Evolutionary conservation across 2,329 filamentous ascomycete genomes (phyloP).

Genomic region (Phyllosticta ampelicida): DNA sequence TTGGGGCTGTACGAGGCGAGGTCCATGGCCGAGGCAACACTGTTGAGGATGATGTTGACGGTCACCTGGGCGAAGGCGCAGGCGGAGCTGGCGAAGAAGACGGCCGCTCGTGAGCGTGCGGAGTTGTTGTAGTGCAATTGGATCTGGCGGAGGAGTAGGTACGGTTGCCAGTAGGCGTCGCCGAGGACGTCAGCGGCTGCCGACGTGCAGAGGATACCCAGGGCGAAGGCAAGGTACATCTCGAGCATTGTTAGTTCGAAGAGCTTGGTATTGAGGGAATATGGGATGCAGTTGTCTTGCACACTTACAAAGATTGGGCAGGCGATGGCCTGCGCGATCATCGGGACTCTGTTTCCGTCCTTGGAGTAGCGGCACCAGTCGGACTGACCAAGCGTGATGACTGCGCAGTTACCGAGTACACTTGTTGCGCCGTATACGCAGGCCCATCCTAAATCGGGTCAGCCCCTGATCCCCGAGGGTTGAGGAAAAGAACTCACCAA

Average conservation of each 20-base stretch:
- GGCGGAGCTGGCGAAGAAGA: not conserved
- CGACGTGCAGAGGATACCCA: not conserved
- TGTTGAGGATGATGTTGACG: not conserved
- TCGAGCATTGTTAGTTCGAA: not conserved
- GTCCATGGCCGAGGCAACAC: not conserved
- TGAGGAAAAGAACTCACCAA: not conserved
- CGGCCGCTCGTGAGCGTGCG: not conserved
- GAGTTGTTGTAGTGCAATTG: not conserved
- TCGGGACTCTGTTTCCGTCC: not conserved
- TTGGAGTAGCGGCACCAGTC: not conserved
- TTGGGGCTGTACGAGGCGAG: not conserved
- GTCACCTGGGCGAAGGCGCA: not conserved
- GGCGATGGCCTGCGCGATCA: not conserved
- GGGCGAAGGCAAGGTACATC: not conserved
- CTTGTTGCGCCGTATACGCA: conserved; percentile 27
- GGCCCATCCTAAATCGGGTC: conserved; percentile 22
- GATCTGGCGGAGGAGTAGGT: not conserved
- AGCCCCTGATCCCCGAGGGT: not conserved
- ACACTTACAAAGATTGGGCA: not conserved
- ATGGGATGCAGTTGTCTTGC: too few relatives aligned
- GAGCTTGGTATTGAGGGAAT: too few relatives aligned
- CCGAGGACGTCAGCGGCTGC: not conserved
- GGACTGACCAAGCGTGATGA: not conserved
- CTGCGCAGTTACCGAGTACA: conserved; percentile 13
- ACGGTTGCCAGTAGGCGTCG: not conserved